A percentile compares a stretch with the other conserved stretches of the same genome.
Evolutionary conservation across 2,329 filamentous ascomycete species (phyloP).

Genomic region (Pseudogymnoascus sp.): DNA sequence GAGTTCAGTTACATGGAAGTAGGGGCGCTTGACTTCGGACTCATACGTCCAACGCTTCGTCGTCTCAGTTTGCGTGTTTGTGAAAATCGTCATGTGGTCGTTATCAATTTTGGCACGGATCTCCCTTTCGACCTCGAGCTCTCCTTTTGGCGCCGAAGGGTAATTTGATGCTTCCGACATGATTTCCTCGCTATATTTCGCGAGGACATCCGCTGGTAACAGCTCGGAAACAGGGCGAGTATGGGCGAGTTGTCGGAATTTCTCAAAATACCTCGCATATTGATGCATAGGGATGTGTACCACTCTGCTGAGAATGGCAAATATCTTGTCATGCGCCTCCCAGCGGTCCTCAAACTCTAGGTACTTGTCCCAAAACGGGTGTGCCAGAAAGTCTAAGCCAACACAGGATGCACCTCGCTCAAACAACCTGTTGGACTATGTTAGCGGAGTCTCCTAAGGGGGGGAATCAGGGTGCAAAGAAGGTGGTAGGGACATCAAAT

Average conservation of each 20-base stretch:
- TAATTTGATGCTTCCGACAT: constrained; percentile 52
- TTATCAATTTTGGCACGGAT: constrained; percentile 71
- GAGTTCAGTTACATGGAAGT: constrained; percentile 92
- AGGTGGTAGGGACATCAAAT: constrained; percentile 47
- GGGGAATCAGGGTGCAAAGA: constrained; percentile 19
- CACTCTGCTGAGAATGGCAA: constrained; percentile 71
- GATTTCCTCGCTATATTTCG: constrained; percentile 62
- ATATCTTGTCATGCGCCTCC: constrained; percentile 76
- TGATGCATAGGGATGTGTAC: constrained; percentile 92
- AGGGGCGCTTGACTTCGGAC: constrained; percentile 87
- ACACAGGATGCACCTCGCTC: constrained; percentile 79
- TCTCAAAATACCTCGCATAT: constrained; percentile 89
- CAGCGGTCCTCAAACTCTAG: constrained; percentile 92
- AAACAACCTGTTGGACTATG: constrained; percentile 58
- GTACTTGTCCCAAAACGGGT: constrained; percentile 99
- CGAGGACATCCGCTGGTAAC: constrained; percentile 57
- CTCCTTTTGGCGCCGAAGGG: constrained; percentile 48
- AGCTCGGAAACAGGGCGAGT: constrained; percentile 65
- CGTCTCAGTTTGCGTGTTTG: constrained; percentile 75
- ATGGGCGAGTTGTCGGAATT: constrained; percentile 71
- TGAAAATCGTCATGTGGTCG: constrained; percentile 73
- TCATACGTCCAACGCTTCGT: constrained; percentile 93
- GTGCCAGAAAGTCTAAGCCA: constrained; percentile 85
- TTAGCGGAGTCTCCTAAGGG: constrained; percentile 10
- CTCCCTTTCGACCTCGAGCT: constrained; percentile 75